A percentile compares a stretch with the other conserved stretches of the same genome.
Conservation (phyloP, 1,139 yeast species). For the Yamadazyma conglobata region DNA sequence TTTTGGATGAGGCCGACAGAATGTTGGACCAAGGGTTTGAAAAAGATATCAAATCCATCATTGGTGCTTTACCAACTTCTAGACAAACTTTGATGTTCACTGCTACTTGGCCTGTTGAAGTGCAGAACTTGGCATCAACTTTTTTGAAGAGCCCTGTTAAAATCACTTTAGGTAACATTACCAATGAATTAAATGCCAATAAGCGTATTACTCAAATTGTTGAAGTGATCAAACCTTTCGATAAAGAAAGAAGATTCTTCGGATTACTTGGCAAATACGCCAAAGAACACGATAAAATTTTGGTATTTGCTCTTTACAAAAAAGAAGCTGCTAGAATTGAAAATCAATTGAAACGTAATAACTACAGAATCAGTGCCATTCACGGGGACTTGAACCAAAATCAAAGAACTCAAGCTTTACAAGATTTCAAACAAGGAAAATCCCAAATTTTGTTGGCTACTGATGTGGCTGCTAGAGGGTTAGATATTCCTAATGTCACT, state of each 20-base stretch:
- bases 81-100: constrained; percentile 90
- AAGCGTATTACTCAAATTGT: constrained; percentile 90
- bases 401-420: constrained; percentile 86
- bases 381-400: constrained; percentile 94
- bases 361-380: constrained; percentile 83
- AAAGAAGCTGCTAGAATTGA: constrained; percentile 95
- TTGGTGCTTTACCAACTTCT: constrained; percentile 45
- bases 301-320: constrained; percentile 91
- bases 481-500: constrained; percentile 96
- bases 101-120: constrained; percentile 91
- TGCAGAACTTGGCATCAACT: constrained; percentile 84
- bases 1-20: constrained; percentile 96
- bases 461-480: constrained; percentile 98
- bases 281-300: constrained; percentile 69
- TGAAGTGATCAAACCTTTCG: constrained; percentile 83
- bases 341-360: constrained; percentile 64
- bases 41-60: constrained; percentile 86
- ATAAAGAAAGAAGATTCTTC: constrained; percentile 74
- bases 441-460: constrained; percentile 84
- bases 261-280: constrained; percentile 71
- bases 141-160: constrained; percentile 84
- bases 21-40: constrained; percentile 97
- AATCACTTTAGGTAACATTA: constrained; percentile 85
- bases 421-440: constrained; percentile 78
- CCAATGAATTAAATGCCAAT: constrained; percentile 90